Evolutionary conservation across 2,329 filamentous ascomycete species (phyloP).

Genomic region (Cryphonectria parasitica): DNA sequence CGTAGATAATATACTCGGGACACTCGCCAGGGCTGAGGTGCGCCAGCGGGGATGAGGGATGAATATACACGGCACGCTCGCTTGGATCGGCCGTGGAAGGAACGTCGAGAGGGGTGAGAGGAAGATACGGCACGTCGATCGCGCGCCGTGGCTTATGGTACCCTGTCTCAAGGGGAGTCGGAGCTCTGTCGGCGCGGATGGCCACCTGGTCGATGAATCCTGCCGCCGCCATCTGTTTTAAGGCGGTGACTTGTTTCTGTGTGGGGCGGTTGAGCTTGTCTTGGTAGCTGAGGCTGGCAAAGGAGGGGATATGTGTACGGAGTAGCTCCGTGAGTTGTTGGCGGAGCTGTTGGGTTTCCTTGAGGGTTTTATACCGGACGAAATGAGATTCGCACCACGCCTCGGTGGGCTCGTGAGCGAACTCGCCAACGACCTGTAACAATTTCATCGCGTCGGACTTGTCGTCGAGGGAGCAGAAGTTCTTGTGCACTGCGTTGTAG

Average conservation of each 20-base stretch:
- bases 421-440: conserved; percentile 85
- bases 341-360: conserved; percentile 82
- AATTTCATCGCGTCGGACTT: conserved; percentile 88
- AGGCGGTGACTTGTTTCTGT: conserved; percentile 71
- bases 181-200: conserved; percentile 85
- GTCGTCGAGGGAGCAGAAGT: conserved; percentile 81
- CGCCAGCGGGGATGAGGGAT: conserved; percentile 81
- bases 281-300: conserved; percentile 57
- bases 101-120: conserved; percentile 71
- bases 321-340: conserved; percentile 83
- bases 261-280: conserved; percentile 63
- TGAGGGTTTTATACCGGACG: conserved; percentile 83
- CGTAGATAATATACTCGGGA: conserved; percentile 87
- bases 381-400: conserved; percentile 82
- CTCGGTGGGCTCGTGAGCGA: conserved; percentile 73
- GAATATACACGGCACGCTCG: conserved; percentile 79
- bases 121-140: conserved; percentile 89
- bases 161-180: conserved; percentile 67
- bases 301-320: conserved; percentile 71
- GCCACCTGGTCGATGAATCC: conserved; percentile 96
- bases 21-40: conserved; percentile 71
- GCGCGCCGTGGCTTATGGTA: conserved; percentile 76
- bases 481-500: conserved; percentile 73
- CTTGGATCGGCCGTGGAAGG: conserved; percentile 44
- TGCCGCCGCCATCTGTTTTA: conserved; percentile 90